Evolutionary conservation across 2,329 filamentous ascomycete species (phyloP), one percentile per base, ranked within the genome.

Genomic region (Geosmithia flava): DNA sequence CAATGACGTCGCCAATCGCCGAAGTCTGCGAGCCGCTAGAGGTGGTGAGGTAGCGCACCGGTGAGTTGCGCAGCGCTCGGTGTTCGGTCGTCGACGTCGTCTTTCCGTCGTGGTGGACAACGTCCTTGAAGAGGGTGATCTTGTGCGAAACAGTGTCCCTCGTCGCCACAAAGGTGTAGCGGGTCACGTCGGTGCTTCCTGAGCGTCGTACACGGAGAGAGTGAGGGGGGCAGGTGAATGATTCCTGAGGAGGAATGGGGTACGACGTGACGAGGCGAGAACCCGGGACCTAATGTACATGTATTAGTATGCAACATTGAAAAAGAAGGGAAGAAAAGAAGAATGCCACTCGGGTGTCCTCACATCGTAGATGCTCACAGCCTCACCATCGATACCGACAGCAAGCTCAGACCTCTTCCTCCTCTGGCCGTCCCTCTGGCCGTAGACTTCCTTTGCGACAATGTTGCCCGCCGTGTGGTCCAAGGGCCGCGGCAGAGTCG

Each of bases 341-440:
- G n/a, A n/a, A n/a, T n/a, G n/a, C n/a, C n/a, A n/a, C n/a, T n/a
- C 3, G 15, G 42, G 47, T 45, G 60, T n/a, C n/a, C 76, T 55
- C 55, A 81, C 78, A 69, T 83, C 78, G 56, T 84, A 84, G 42
- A 84, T 72, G 54, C 80, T 83, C 2, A 80, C 68, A 3, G 78
- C 75, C 58, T 83, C 80, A 51, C 80, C 80, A 59, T 84, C 78
- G 56, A 80, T 73, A 19, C 80, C 80, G 27, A 83, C 76, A 10
- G 72, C 75, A 45, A 84, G 60, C 57, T 84, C 80, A 10, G 80
- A 70, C 55, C 80, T 74, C 65, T 81, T 81, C 55, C 75, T 72
- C 64, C 75, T 79, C 30, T 71, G 70, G 20, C 72, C 75, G 46
- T 74, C 68, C 53, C 71, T 69, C 59, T 76, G 75, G 52, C 78